Evolutionary conservation across 345 rosid species (phyloP), one percentile per base, ranked within the genome.

Genomic region (Hypericum androsaemum): DNA sequence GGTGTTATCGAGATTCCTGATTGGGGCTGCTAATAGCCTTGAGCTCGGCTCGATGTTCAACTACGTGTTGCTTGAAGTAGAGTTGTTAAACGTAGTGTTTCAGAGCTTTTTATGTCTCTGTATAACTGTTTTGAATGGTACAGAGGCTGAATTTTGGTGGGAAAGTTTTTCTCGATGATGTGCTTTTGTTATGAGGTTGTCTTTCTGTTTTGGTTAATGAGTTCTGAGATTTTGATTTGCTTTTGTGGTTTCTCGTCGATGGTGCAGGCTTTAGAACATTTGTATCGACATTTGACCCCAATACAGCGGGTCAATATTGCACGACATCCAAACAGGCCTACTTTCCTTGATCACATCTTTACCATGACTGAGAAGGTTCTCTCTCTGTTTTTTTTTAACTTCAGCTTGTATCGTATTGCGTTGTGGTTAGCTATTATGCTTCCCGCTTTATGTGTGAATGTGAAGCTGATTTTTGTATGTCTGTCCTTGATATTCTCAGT

Each of bases 251-350:
- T 10, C 63, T 13, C 47, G 10, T 57, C 50, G 42, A 52, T 57
- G 37, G 48, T 66, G 65, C 82, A 90, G 97, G 95, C 95, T 51
- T 67, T 81, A 42, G 80, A 80, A 77, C 79, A 85, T 61, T 68
- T 88, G 55, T 92, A 88, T 69, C 75, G 80, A 0, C 86, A 76
- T 62, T 71, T 92, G 58, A 81, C 86, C 52, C 95, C 98, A 3
- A 85, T 85, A 53, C 96, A 88, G 59, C 94, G 98, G 52, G 95
- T 92, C 70, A 77, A 78, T 68, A 85, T 88, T 73, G 96, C 98
- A 6, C 80, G 95, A 7, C 98, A 92, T 72, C 98, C 98, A 40
- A 80, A 92, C 74, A 72, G 98, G 44, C 98, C 98, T 41, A 88
- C 98, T 60, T 88, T 88, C 75, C 98, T 88, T 57, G 98, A 92